Conservation (phyloP, 495 filamentous ascomycete species). For the Wilcoxina mikolae region DNA sequence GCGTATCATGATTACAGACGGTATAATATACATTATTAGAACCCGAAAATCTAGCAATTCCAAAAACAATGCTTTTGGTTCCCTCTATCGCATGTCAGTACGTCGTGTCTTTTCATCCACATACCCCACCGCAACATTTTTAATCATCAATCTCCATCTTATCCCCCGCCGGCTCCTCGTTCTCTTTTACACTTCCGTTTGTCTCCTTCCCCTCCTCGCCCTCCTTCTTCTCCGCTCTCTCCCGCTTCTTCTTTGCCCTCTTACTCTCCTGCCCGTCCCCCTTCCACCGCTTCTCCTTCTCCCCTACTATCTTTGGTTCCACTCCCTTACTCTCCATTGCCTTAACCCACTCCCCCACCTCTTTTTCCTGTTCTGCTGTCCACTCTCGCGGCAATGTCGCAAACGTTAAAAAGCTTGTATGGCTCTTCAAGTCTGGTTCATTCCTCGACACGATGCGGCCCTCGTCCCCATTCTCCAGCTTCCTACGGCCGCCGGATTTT, state of each 20-base stretch:
- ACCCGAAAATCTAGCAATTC: too few species aligned
- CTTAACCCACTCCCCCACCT: slow-evolving; percentile 34
- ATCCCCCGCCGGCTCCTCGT: neutral
- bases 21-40: too few species aligned
- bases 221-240: neutral
- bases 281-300: slow-evolving; percentile 23
- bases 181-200: neutral
- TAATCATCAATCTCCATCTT: slow-evolving; percentile 19
- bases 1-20: too few species aligned
- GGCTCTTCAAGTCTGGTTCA: slow-evolving; percentile 80
- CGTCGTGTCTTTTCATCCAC: too few species aligned
- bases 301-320: slow-evolving; percentile 33
- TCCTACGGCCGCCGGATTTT: slow-evolving; percentile 22
- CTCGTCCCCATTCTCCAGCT: slow-evolving; percentile 29
- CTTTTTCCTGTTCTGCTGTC: slow-evolving; percentile 67
- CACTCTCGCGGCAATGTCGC: slow-evolving; percentile 74
- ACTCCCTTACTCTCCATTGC: slow-evolving; percentile 38
- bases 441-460: slow-evolving; percentile 63
- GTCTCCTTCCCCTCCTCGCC: neutral
- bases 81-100: too few species aligned
- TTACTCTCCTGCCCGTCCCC: slow-evolving; percentile 20
- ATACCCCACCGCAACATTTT: too few species aligned
- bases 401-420: slow-evolving; percentile 92
- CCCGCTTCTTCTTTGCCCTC: slow-evolving; percentile 18
- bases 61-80: too few species aligned